Conservation (phyloP, 2,329 filamentous ascomycete genomes). For the Emergomyces orientalis region DNA sequence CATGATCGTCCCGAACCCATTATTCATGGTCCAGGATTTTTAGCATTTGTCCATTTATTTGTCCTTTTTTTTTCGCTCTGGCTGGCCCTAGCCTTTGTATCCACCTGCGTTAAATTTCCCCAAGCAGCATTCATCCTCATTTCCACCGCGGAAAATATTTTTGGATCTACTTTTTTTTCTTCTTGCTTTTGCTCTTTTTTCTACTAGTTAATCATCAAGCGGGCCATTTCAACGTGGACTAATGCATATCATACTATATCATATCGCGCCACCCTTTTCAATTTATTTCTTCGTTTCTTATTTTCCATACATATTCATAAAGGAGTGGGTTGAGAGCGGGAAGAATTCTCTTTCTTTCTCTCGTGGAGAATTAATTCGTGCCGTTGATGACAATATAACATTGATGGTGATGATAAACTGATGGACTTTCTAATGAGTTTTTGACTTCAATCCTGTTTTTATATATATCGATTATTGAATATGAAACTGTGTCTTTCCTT, state of each 20-base stretch:
- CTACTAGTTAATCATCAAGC: background rate
- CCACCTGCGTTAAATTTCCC: background rate
- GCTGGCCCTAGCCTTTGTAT: background rate
- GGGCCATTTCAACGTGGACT: background rate
- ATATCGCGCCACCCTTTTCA: background rate
- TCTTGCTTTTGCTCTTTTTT: background rate
- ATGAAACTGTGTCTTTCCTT: background rate
- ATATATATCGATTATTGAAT: background rate
- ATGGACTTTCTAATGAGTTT: background rate
- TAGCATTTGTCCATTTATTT: background rate
- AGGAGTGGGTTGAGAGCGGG: background rate
- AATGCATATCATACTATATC: background rate
- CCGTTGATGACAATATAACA: background rate
- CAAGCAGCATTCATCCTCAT: background rate
- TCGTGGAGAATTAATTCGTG: background rate
- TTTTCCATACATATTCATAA: background rate
- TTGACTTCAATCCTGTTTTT: background rate
- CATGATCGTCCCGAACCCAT: background rate
- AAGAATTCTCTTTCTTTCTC: background rate
- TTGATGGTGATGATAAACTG: background rate
- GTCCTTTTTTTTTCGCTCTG: background rate
- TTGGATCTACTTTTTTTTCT: background rate
- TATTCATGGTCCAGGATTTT: background rate
- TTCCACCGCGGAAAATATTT: background rate
- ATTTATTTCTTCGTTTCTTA: background rate